Conservation (phyloP, 2,329 filamentous ascomycete species). For the Fusarium chaquense region DNA sequence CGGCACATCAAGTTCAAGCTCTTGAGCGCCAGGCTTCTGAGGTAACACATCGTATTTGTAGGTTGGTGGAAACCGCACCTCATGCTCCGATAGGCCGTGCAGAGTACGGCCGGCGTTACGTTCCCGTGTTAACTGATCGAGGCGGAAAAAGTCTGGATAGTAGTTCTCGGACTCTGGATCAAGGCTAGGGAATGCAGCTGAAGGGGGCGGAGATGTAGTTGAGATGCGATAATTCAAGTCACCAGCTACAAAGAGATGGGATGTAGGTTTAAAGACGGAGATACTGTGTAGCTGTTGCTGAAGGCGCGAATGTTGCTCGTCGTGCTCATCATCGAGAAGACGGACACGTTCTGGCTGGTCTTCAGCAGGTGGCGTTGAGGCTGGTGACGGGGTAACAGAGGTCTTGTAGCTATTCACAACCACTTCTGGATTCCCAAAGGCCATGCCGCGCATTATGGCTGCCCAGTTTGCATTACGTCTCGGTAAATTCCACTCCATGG, state of each 20-base stretch:
- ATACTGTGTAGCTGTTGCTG: constrained; percentile 65
- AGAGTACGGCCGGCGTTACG: constrained; percentile 75
- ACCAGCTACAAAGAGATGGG: constrained; percentile 86
- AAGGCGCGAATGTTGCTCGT: constrained; percentile 52
- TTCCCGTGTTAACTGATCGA: constrained; percentile 85
- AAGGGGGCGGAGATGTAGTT: constrained; percentile 69
- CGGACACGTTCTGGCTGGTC: constrained; percentile 49
- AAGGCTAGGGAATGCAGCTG: constrained; percentile 72
- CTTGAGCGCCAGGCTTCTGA: constrained; percentile 50
- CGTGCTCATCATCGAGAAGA: constrained; percentile 53
- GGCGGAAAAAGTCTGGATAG: constrained; percentile 73
- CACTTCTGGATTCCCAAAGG: constrained; percentile 72
- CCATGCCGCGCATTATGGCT: constrained; percentile 80
- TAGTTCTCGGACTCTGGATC: constrained; percentile 68
- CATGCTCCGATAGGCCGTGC: constrained; percentile 81
- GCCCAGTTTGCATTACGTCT: constrained; percentile 90
- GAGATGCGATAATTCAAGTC: constrained; percentile 96
- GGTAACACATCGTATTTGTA: constrained; percentile 81
- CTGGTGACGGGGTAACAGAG: constrained; percentile 40
- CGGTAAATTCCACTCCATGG: constrained; percentile 83
- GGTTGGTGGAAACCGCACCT: constrained; percentile 85
- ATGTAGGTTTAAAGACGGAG: constrained; percentile 79
- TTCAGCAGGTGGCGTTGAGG: constrained; percentile 41
- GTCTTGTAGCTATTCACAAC: constrained; percentile 49
- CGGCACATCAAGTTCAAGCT: constrained; percentile 45